Evolutionary conservation across 1,284 basidiomycete species (phyloP), one percentile per base, ranked within the genome.

Genomic region (Pseudozyma thailandica): DNA sequence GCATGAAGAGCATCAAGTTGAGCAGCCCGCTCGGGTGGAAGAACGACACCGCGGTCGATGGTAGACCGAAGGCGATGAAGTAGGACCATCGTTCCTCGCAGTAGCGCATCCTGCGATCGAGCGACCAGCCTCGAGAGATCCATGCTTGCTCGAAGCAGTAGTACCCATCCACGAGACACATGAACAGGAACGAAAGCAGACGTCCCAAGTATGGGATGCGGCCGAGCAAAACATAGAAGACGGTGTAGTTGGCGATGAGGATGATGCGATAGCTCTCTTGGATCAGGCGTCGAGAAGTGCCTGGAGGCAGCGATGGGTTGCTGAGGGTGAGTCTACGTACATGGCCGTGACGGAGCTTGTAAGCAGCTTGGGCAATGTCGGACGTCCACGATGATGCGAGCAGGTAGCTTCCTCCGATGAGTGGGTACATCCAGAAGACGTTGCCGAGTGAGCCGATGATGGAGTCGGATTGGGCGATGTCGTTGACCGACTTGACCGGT

Each of bases 141-240:
- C 80, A 80, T 3, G 73, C 73, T 33, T 77, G 79, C 52, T 82
- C 81, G 43, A 81, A 82, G 69, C 80, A 82, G 73, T 82, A 82
- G 59, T 75, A 82, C 26, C 76, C 80, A 45, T 82, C 81, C 35
- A 82, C 71, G 23, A 82, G 57, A 42, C 59, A 65, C 79, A 81
- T 80, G 58, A 78, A 73, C 16, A 78, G 39, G 69, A 82, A 81
- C 3, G 77, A 69, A 1, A 79, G 52, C 7, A 48, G 33, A 12
- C 60, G 68, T 0, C 80, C 80, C 9, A 80, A n/a, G 49, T 66
- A 74, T 1, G 80, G 80, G 9, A 81, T 60, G 31, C 52, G 59
- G 6, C 69, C 63, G 5, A 80, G 73, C 1, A 74, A 45, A 13
- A 75, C 47, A 51, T 74, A 75, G 6, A 79, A 45, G 31, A 72